A percentile compares a stretch with the other conserved stretches of the same genome.
Evolutionary conservation across 768 basidiomycete species (phyloP).

Genomic region (Mrakia frigida): DNA sequence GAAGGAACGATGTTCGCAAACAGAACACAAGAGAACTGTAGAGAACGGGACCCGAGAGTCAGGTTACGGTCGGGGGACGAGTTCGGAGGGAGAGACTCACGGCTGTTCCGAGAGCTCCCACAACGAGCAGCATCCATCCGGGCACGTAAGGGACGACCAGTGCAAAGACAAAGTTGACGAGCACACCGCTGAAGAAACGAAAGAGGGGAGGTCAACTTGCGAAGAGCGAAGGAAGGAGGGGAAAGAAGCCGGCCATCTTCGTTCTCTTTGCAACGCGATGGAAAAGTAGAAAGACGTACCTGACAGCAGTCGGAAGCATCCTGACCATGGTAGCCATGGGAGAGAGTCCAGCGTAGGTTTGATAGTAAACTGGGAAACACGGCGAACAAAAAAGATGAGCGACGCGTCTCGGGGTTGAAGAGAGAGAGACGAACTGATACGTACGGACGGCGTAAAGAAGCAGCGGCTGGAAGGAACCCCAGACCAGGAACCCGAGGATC

Average conservation of each 20-base stretch:
- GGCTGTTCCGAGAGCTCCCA: conserved; percentile 1
- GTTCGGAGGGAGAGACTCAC: not conserved
- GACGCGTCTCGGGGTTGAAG: conserved; percentile 32
- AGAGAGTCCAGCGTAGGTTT: conserved; percentile 4
- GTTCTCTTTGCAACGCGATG: no score
- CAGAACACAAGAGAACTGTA: not conserved
- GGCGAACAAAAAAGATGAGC: conserved; percentile 21
- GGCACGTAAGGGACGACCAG: conserved; percentile 10
- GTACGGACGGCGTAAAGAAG: conserved; percentile 36
- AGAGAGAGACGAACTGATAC: conserved; percentile 33
- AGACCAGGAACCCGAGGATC: conserved; percentile 37
- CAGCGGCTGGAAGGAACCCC: conserved; percentile 39
- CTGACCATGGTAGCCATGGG: conserved; percentile 25
- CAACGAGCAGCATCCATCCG: conserved; percentile 4
- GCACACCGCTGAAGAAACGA: not conserved
- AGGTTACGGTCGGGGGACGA: not conserved
- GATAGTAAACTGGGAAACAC: not conserved
- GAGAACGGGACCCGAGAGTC: not conserved
- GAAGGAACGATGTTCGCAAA: conserved; percentile 3
- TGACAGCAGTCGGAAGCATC: conserved; percentile 36
- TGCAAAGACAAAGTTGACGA: conserved; percentile 12
- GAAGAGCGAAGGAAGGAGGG: no score
- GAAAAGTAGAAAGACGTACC: not conserved
- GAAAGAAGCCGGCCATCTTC: no score
- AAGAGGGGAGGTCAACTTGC: not conserved